A percentile compares a stretch with the other conserved stretches of the same genome.
phyloP scores from a whole-genome alignment of 768 basidiomycete genomes.

The Termitomyces sp. region DNA sequence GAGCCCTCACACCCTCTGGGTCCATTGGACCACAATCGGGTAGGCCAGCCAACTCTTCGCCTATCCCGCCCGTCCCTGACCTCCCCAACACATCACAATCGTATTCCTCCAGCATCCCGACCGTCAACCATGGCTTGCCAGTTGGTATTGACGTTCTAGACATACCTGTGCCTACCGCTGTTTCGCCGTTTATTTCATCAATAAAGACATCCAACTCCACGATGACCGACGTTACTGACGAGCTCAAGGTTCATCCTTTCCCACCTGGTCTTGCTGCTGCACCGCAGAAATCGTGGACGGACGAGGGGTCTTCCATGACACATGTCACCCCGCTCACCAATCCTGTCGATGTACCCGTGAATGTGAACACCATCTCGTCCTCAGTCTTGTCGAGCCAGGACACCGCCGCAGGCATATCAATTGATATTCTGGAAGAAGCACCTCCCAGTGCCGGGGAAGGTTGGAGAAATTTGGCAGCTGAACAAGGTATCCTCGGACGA shows the following conservation, averaged over 20 bases:
- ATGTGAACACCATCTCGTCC: conserved; percentile 11
- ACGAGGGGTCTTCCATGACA: conserved; percentile 16
- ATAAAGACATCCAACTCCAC: conserved; percentile 23
- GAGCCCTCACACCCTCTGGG: conserved; percentile 46
- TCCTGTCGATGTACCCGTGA: neutral
- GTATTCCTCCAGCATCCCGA: conserved; percentile 9
- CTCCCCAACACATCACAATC: conserved; percentile 6
- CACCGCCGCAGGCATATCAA: conserved; percentile 35
- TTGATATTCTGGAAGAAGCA: conserved; percentile 68
- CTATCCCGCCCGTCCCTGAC: conserved; percentile 10
- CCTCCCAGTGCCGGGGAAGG: conserved; percentile 61
- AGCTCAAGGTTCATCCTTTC: conserved; percentile 27
- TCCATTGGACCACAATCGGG: conserved; percentile 5
- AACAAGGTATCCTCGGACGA: conserved; percentile 24
- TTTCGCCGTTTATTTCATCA: conserved; percentile 45
- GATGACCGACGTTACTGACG: conserved; percentile 30
- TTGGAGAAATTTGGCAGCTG: conserved; percentile 57
- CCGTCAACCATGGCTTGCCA: conserved; percentile 14
- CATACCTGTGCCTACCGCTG: conserved; percentile 55
- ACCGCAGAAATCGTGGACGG: conserved; percentile 31
- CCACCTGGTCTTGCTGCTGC: conserved; percentile 37
- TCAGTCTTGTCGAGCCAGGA: conserved; percentile 22
- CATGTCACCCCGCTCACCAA: conserved; percentile 10
- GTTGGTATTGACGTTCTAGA: conserved; percentile 48
- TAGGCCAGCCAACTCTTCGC: conserved; percentile 6